Conservation (phyloP, 2,329 filamentous ascomycete genomes). For the Cercospora sp. region DNA sequence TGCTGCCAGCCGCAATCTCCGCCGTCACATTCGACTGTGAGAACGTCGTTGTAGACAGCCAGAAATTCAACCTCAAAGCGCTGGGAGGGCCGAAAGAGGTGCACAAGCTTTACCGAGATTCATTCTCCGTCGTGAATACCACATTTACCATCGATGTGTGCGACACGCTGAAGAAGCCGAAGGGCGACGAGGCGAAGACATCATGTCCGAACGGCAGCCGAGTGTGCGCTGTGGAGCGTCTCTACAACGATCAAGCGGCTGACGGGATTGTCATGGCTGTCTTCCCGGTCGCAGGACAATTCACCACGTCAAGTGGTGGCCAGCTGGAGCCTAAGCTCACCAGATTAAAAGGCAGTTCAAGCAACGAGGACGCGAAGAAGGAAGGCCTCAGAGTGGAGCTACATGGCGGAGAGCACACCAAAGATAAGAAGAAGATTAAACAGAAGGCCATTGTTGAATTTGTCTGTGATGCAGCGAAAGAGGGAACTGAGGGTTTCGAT, state of each 20-base stretch:
- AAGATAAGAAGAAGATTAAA: constrained; percentile 65
- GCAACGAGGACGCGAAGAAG: constrained; percentile 63
- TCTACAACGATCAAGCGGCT: constrained; percentile 52
- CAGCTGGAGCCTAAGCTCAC: constrained; percentile 66
- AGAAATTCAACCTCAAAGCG: constrained; percentile 63
- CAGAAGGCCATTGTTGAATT: constrained; percentile 84
- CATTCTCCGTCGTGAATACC: constrained; percentile 63
- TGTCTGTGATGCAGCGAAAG: constrained; percentile 70
- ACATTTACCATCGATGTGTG: constrained; percentile 84
- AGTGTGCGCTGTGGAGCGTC: constrained; percentile 73
- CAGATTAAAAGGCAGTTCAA: constrained; percentile 64
- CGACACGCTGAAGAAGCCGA: constrained; percentile 62
- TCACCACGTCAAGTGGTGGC: constrained; percentile 58
- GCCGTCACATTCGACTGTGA: constrained; percentile 62
- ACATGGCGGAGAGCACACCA: constrained; percentile 57
- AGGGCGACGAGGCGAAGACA: constrained; percentile 54
- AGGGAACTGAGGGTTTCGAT: constrained; percentile 70
- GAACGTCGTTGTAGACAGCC: constrained; percentile 59
- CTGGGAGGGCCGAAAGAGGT: constrained; percentile 70
- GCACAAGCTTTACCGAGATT: constrained; percentile 52
- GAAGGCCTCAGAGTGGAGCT: constrained; percentile 73
- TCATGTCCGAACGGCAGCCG: constrained; percentile 67
- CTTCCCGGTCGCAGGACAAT: constrained; percentile 73
- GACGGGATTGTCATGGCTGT: constrained; percentile 56
- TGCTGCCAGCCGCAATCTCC: constrained; percentile 39